A percentile compares a stretch with the other conserved stretches of the same genome.
Conservation (phyloP, 768 basidiomycete species). For the Gautieria morchelliformis region DNA sequence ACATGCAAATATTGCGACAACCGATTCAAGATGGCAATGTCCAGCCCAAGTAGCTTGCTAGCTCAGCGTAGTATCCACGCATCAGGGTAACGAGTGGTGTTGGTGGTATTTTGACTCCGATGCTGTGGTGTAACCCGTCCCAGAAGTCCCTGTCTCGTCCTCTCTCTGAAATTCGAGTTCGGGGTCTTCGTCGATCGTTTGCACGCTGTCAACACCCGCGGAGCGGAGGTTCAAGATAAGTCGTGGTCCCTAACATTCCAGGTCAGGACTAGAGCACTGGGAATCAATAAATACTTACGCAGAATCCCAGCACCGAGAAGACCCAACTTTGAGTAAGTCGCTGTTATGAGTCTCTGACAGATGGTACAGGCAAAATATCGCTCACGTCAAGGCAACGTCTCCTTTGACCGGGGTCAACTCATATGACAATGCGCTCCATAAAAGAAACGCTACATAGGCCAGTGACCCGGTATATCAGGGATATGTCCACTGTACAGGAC, state of each 20-base stretch:
- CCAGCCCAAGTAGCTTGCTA: no score
- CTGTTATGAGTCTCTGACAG: no score
- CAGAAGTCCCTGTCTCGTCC: neutral
- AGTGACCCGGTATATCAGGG: neutral
- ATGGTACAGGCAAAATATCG: neutral
- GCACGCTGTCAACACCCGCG: neutral
- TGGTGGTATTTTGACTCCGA: neutral
- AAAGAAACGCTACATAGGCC: neutral
- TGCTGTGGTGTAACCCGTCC: neutral
- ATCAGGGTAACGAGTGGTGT: neutral
- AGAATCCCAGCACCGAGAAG: neutral
- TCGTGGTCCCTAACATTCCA: neutral
- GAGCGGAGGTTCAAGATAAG: constrained; percentile 5
- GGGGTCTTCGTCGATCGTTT: neutral
- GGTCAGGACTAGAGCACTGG: neutral
- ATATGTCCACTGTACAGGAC: neutral
- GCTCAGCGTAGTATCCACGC: neutral
- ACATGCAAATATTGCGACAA: no score
- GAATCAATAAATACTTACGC: neutral
- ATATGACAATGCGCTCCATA: neutral
- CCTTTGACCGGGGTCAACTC: neutral
- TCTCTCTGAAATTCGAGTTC: neutral
- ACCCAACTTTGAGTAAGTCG: neutral
- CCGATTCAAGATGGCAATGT: no score
- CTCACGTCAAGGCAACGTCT: constrained; percentile 2